phyloP scores from a whole-genome alignment of 2,329 filamentous ascomycete species.

The Acephala macrosclerotiorum region DNA sequence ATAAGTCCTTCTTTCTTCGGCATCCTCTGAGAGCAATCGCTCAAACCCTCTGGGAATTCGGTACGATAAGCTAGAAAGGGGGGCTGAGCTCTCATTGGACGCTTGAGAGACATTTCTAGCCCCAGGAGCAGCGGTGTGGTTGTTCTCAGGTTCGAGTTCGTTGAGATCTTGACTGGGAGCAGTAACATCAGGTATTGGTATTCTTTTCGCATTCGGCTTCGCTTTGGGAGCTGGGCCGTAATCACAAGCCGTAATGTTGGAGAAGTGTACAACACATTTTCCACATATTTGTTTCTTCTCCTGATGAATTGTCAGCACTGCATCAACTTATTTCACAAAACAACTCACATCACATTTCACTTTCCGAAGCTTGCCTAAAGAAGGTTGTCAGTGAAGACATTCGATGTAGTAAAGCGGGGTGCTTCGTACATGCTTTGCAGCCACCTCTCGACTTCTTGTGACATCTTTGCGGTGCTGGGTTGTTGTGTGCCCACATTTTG shows the following conservation, averaged over 20 bases:
- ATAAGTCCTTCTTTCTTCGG: neutral
- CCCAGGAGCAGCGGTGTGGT: neutral
- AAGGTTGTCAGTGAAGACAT: neutral
- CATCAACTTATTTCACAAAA: neutral
- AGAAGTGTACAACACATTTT: constrained; percentile 31
- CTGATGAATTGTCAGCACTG: constrained; percentile 21
- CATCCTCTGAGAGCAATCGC: neutral
- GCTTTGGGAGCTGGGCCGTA: constrained; percentile 12
- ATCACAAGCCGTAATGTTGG: constrained; percentile 30
- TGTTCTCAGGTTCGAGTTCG: neutral
- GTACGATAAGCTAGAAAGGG: neutral
- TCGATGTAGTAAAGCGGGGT: neutral
- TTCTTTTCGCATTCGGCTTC: neutral
- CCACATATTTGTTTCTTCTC: constrained; percentile 29
- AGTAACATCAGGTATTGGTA: neutral
- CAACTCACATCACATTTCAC: constrained; percentile 26
- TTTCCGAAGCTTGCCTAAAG: constrained; percentile 23
- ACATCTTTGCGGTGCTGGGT: constrained; percentile 21
- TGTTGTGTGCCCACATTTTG: constrained; percentile 23
- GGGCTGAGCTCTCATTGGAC: neutral
- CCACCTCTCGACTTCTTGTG: constrained; percentile 32
- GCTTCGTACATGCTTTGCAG: constrained; percentile 29
- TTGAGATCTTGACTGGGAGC: neutral
- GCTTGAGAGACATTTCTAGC: neutral
- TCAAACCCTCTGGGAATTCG: neutral